Evolutionary conservation across 192 early-diverging fungal species (phyloP).

Genomic region (Coemansia sp.): DNA sequence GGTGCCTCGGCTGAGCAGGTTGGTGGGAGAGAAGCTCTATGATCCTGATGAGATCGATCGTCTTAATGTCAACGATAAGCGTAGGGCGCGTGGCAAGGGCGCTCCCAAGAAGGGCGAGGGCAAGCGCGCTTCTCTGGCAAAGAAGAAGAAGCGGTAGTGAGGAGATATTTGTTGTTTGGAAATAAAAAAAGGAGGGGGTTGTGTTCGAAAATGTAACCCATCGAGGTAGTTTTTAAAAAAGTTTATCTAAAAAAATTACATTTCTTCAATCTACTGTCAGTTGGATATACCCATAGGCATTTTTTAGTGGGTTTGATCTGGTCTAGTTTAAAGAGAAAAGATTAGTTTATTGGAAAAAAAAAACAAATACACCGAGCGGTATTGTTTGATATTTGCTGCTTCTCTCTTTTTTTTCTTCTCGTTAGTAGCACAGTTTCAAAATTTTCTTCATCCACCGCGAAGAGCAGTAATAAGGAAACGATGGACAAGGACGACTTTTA

Average conservation of each 20-base stretch:
- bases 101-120: slow-evolving; percentile 67
- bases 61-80: slow-evolving; percentile 62
- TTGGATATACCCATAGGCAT: no score
- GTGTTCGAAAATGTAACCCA: no score
- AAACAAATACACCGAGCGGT: no score
- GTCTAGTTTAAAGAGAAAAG: not conserved
- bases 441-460: no score
- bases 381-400: no score
- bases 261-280: no score
- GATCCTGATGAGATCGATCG: slow-evolving; percentile 65
- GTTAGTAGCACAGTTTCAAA: no score
- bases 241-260: not conserved
- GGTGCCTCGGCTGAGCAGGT: slow-evolving; percentile 25
- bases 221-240: no score
- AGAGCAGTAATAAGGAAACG: slow-evolving; percentile 6
- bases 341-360: no score
- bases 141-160: slow-evolving; percentile 35
- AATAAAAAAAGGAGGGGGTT: no score
- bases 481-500: slow-evolving; percentile 22
- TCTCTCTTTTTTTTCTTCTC: no score
- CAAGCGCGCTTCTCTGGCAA: slow-evolving; percentile 43
- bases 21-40: slow-evolving; percentile 34
- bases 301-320: not conserved
- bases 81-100: slow-evolving; percentile 72
- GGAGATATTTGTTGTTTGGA: no score